Conservation (phyloP, 176 grass and related monocot species). For the Ananas comosus region DNA sequence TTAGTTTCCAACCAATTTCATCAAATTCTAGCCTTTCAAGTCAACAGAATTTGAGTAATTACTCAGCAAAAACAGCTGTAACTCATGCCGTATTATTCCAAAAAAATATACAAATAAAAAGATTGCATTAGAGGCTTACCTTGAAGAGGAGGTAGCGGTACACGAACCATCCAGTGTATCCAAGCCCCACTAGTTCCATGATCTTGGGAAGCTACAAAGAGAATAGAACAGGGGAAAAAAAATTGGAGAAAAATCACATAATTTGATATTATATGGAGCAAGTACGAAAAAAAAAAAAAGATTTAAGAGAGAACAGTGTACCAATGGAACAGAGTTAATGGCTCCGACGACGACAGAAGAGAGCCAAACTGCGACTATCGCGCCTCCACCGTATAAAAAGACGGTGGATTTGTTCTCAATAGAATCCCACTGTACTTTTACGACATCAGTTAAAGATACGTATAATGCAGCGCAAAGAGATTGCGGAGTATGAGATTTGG, state of each 20-base stretch:
- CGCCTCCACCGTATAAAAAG: constrained; percentile 85
- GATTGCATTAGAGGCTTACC: constrained; percentile 23
- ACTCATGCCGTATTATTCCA: neutral
- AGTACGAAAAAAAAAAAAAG: neutral
- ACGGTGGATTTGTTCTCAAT: constrained; percentile 92
- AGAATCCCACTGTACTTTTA: constrained; percentile 59
- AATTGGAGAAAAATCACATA: neutral
- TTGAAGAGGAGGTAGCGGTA: constrained; percentile 99
- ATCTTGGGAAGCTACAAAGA: constrained; percentile 76
- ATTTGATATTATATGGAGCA: neutral
- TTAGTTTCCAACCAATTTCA: neutral
- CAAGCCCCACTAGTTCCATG: constrained; percentile 86
- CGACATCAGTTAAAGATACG: neutral
- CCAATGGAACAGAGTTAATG: constrained; percentile 91
- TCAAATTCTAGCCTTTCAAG: neutral
- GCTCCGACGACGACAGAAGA: constrained; percentile 77
- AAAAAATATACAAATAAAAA: neutral
- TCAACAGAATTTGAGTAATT: neutral
- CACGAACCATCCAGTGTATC: constrained; percentile 97
- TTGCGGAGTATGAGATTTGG: neutral
- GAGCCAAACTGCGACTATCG: constrained; percentile 73
- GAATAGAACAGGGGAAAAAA: neutral
- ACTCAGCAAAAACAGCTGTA: neutral
- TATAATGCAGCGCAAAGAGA: neutral
- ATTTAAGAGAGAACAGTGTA: constrained; percentile 22